Evolutionary conservation across 306 rosid species (phyloP).

Genomic region (Parietaria judaica): DNA sequence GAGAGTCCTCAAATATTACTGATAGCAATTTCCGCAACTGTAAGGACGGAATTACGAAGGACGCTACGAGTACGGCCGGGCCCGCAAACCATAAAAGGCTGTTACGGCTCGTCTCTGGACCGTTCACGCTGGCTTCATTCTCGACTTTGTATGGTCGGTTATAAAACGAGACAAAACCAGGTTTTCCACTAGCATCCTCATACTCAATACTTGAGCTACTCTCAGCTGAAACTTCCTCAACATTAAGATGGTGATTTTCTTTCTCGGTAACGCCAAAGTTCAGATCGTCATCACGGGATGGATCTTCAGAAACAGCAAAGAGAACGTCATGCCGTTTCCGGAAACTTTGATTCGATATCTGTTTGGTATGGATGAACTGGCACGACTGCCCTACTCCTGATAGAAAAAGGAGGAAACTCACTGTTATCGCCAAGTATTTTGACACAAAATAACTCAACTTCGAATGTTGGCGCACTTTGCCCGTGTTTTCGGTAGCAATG

Average conservation of each 20-base stretch:
- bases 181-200: constrained; percentile 63
- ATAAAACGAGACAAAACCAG: constrained; percentile 78
- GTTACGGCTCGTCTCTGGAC: constrained; percentile 38
- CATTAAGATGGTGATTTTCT: constrained; percentile 23
- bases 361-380: constrained; percentile 34
- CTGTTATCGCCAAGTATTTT: too few relatives aligned
- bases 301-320: constrained; percentile 68
- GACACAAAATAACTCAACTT: too few relatives aligned
- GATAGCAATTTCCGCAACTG: constrained; percentile 75
- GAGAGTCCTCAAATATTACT: constrained; percentile 81
- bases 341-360: constrained; percentile 31
- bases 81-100: constrained; percentile 72
- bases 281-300: constrained; percentile 37
- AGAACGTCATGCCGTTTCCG: constrained; percentile 33
- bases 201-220: constrained; percentile 31
- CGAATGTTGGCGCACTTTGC: too few relatives aligned
- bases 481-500: too few relatives aligned
- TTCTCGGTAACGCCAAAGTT: constrained; percentile 33
- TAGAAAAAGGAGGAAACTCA: constrained; percentile 4
- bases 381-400: constrained; percentile 41
- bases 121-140: constrained; percentile 28
- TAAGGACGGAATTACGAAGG: constrained; percentile 90
- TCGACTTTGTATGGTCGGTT: constrained; percentile 47
- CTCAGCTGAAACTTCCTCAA: constrained; percentile 34
- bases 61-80: constrained; percentile 85